A percentile compares a stretch with the other conserved stretches of the same genome.
phyloP scores from a whole-genome alignment of 345 rosid genomes.

The Salix arbutifolia region DNA sequence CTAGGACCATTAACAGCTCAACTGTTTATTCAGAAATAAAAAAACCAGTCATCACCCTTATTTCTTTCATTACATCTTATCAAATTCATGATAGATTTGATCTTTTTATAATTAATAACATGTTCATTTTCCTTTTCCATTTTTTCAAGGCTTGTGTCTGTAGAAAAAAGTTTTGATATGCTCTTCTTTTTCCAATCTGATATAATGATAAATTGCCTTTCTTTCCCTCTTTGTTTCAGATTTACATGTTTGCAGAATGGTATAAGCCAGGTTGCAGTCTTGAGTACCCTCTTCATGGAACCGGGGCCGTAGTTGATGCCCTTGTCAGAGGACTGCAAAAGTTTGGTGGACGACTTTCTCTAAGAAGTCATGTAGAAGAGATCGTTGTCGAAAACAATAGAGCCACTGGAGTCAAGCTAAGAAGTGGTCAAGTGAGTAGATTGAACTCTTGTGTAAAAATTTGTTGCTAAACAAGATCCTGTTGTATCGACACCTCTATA shows the following conservation, averaged over 20 bases:
- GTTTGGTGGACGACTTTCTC: constrained; percentile 71
- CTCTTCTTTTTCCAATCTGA: neutral
- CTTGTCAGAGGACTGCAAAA: constrained; percentile 81
- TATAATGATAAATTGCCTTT: neutral
- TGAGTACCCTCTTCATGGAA: constrained; percentile 85
- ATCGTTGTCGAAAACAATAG: constrained; percentile 67
- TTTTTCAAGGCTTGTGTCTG: neutral
- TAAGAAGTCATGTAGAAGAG: constrained; percentile 71
- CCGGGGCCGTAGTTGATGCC: constrained; percentile 73
- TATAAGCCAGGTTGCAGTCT: constrained; percentile 82
- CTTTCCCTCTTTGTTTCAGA: constrained; percentile 37
- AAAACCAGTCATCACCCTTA: too few relatives aligned
- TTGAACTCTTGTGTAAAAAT: neutral
- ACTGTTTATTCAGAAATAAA: too few relatives aligned
- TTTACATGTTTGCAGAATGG: constrained; percentile 98
- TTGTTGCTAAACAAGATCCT: neutral
- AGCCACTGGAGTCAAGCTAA: constrained; percentile 81
- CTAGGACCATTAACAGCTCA: too few relatives aligned
- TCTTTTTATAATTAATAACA: neutral
- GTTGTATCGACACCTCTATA: neutral
- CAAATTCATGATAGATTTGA: too few relatives aligned
- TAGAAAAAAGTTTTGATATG: neutral
- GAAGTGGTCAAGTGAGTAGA: constrained; percentile 73
- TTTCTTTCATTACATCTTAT: too few relatives aligned
- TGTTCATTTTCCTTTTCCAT: neutral